Conservation (phyloP, 1,139 yeast species). For the Candida tropicalis region DNA sequence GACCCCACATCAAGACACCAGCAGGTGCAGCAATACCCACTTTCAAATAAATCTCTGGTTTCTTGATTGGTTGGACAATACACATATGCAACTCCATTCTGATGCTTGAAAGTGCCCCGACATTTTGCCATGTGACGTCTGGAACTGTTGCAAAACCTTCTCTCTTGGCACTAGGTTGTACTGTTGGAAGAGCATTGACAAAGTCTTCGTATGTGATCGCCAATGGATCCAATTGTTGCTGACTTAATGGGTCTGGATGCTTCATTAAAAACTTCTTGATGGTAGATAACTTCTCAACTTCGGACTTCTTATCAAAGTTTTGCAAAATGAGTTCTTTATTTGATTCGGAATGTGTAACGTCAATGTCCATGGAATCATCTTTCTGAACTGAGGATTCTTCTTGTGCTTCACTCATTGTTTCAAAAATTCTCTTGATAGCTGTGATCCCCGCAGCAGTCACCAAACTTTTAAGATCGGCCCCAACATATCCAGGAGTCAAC, state of each 20-base stretch:
- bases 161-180: constrained; percentile 96
- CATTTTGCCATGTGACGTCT: constrained; percentile 93
- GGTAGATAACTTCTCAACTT: constrained; percentile 54
- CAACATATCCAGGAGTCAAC: constrained; percentile 96
- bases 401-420: constrained; percentile 43
- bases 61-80: constrained; percentile 92
- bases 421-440: constrained; percentile 90
- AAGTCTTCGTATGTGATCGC: constrained; percentile 81
- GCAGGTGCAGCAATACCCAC: constrained; percentile 98
- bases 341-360: constrained; percentile 17
- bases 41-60: constrained; percentile 85
- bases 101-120: constrained; percentile 82
- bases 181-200: constrained; percentile 80
- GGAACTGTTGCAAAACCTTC: constrained; percentile 99
- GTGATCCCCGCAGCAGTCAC: constrained; percentile 95
- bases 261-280: constrained; percentile 70
- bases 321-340: constrained; percentile 15
- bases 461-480: constrained; percentile 93
- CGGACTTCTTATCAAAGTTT: constrained; percentile 34
- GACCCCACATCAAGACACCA: constrained; percentile 98
- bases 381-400: constrained; percentile 18
- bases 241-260: constrained; percentile 80
- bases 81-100: constrained; percentile 96
- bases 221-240: constrained; percentile 72
- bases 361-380: constrained; percentile 47